Percentiles rank a stretch among this genome's conserved stretches.
phyloP scores from a whole-genome alignment of 371 early-diverging fungal species.

The Mortierella sp. region DNA sequence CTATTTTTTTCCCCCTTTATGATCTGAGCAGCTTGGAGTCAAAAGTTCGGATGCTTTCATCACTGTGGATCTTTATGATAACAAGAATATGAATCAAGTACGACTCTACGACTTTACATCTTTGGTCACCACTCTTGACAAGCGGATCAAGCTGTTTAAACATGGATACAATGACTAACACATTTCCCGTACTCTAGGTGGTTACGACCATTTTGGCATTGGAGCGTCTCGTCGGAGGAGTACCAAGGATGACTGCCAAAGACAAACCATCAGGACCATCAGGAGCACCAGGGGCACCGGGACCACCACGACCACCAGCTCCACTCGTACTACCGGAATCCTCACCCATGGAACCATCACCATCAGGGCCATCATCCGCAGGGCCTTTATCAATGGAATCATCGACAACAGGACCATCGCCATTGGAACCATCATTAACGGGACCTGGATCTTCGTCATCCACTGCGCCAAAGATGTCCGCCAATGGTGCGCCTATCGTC shows the following conservation, averaged over 20 bases:
- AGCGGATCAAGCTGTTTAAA: background rate
- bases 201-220: slow-evolving; percentile 64
- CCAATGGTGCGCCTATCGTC: slow-evolving; percentile 4
- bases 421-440: slow-evolving; percentile 12
- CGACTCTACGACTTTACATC: background rate
- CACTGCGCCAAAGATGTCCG: slow-evolving; percentile 4
- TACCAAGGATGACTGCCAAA: slow-evolving; percentile 21
- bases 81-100: slow-evolving; percentile 86
- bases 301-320: too few relatives aligned
- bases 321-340: too few relatives aligned
- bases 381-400: too few relatives aligned
- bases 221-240: slow-evolving; percentile 50
- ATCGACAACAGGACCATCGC: slow-evolving; percentile 12
- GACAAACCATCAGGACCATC: slow-evolving; percentile 39
- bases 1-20: background rate
- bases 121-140: background rate
- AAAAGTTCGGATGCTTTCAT: slow-evolving; percentile 86
- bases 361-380: slow-evolving; percentile 11
- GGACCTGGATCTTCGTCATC: slow-evolving; percentile 16
- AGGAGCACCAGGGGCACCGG: too few relatives aligned
- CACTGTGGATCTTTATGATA: slow-evolving; percentile 92
- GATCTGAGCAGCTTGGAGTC: slow-evolving; percentile 67
- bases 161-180: background rate
- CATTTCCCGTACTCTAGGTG: slow-evolving; percentile 31
- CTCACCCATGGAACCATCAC: slow-evolving; percentile 12